Evolutionary conservation across 2,329 filamentous ascomycete genomes (phyloP), one percentile per base, ranked within the genome.

Genomic region (Botrytis pseudocinerea): DNA sequence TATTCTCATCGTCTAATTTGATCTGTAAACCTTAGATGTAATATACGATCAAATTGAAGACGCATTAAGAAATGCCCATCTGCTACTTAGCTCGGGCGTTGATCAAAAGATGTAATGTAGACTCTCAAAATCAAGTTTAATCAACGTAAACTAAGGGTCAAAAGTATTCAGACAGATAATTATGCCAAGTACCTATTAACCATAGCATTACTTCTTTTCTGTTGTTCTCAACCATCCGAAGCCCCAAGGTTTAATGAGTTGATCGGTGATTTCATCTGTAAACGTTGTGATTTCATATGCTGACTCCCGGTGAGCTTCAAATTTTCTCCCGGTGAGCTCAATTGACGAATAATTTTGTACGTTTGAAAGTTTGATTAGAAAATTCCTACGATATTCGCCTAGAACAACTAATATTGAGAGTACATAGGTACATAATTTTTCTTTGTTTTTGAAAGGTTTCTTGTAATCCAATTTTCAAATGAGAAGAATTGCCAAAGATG

Each of bases 1-100:
- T n/a, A n/a, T 4, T 22, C 20, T 18, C 35, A 9, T 1, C 14
- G 7, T 18, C 2, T 4, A 9, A 18, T 16, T 2, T 10, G 4
- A 38, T 14, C 12, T 40, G 22, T 40, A 38, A 38, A 4, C 2
- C 14, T 38, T 38, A 40, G 2, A 25, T 18, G 14, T 22, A 16
- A n/a, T 9, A n/a, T 2, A 2, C 25, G 8, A 61, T n/a, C 14
- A 61, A 25, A 9, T 6, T n/a, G 18, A 16, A 40, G 22, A 18
- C n/a, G 5, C 18, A 57, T 28, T 4, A 57, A 57, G 51, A 12
- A 3, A 28, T 57, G n/a, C n/a, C 16, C 14, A 9, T 4, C 18
- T 28, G 51, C n/a, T 18, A 57, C 51, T 28, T 28, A 28, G 51
- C 51, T 57, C 7, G 18, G 3, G 51, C n/a, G 51, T 18, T 32